Evolutionary conservation across 2,329 filamentous ascomycete species (phyloP).

Genomic region (Alternaria tenuissima): DNA sequence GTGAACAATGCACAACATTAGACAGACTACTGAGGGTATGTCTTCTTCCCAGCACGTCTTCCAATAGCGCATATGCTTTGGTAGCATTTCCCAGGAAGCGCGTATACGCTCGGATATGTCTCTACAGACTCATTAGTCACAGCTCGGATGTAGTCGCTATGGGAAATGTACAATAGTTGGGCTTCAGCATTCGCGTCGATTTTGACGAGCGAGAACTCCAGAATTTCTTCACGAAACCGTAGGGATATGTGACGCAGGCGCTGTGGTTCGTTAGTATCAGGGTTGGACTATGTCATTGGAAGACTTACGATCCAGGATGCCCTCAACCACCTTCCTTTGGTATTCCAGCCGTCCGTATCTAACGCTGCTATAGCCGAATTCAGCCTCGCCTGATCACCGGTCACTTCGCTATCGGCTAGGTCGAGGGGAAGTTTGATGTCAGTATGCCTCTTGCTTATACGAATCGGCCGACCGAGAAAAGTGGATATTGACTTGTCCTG

Average conservation of each 20-base stretch:
- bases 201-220: constrained; percentile 38
- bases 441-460: constrained; percentile 42
- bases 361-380: constrained; percentile 29
- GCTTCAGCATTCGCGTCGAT: constrained; percentile 29
- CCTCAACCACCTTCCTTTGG: constrained; percentile 31
- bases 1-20: constrained; percentile 48
- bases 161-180: constrained; percentile 28
- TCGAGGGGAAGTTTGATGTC: constrained; percentile 44
- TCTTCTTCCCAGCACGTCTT: constrained; percentile 41
- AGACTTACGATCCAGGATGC: constrained; percentile 39
- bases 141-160: not conserved
- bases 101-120: constrained; percentile 42
- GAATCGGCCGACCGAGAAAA: constrained; percentile 44
- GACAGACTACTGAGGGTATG: constrained; percentile 32
- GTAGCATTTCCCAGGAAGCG: constrained; percentile 38
- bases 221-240: constrained; percentile 44
- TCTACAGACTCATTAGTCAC: constrained; percentile 9
- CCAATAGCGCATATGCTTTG: constrained; percentile 41
- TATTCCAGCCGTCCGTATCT: constrained; percentile 53
- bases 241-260: constrained; percentile 36
- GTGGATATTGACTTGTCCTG: constrained; percentile 47
- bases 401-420: constrained; percentile 39
- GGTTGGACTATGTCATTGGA: not conserved
- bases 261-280: constrained; percentile 8
- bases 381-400: constrained; percentile 26